Conservation (phyloP, 1,139 yeast species). For the Magnusiomyces sp. region DNA sequence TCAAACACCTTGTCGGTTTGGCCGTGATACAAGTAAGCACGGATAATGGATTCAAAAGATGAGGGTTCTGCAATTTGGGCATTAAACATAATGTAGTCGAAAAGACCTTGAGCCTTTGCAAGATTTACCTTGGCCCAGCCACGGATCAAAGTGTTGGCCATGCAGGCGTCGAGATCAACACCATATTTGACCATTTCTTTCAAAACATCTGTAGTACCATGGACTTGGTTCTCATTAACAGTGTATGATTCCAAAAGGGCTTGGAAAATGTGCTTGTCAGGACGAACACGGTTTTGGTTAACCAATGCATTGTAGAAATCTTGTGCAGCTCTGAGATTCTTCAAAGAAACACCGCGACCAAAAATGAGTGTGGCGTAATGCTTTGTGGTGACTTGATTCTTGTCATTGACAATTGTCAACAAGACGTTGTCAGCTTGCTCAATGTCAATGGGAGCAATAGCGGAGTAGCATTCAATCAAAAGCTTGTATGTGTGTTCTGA, state of each 20-base stretch:
- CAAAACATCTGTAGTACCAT: slow-evolving; percentile 28
- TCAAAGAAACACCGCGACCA: slow-evolving; percentile 34
- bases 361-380: slow-evolving; percentile 36
- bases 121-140: slow-evolving; percentile 34
- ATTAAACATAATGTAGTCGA: slow-evolving; percentile 26
- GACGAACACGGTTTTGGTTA: slow-evolving; percentile 26
- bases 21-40: slow-evolving; percentile 30
- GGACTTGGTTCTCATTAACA: slow-evolving; percentile 29
- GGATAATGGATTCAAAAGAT: slow-evolving; percentile 31
- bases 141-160: slow-evolving; percentile 32
- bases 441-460: slow-evolving; percentile 30
- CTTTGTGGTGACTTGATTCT: slow-evolving; percentile 24
- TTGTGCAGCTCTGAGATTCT: slow-evolving; percentile 30
- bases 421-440: slow-evolving; percentile 33
- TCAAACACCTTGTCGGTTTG: too few species aligned
- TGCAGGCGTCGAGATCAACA: slow-evolving; percentile 30
- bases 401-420: slow-evolving; percentile 26
- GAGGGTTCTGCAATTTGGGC: slow-evolving; percentile 31
- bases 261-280: slow-evolving; percentile 34
- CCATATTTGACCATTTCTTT: slow-evolving; percentile 31
- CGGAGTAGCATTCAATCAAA: slow-evolving; percentile 33
- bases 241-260: slow-evolving; percentile 35
- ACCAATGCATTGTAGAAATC: slow-evolving; percentile 29
- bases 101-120: slow-evolving; percentile 28
- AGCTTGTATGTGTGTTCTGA: slow-evolving; percentile 36